phyloP scores from a whole-genome alignment of 208 protist species.

The Trypanosoma boissoni region DNA sequence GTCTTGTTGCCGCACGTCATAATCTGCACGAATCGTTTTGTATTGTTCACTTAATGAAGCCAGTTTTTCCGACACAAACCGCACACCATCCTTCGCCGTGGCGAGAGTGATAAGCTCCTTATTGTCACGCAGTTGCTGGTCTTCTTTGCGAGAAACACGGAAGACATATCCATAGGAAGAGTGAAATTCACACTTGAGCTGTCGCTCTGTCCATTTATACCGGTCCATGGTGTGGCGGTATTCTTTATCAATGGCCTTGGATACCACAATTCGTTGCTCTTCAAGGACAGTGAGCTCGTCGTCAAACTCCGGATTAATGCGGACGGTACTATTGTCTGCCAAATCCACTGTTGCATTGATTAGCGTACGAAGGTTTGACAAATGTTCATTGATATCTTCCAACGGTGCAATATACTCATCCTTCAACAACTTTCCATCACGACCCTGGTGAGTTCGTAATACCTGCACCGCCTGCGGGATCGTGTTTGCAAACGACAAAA shows the following conservation, averaged over 20 bases:
- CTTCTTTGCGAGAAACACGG: slow-evolving; percentile 89
- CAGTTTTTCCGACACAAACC: slow-evolving; percentile 90
- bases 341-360: slow-evolving; percentile 85
- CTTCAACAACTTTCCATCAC: slow-evolving; percentile 68
- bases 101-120: slow-evolving; percentile 72
- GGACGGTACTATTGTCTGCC: slow-evolving; percentile 56
- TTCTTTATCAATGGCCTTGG: slow-evolving; percentile 77
- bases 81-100: slow-evolving; percentile 94
- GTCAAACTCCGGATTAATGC: slow-evolving; percentile 94
- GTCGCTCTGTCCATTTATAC: slow-evolving; percentile 86
- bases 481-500: slow-evolving; percentile 82
- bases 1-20: slow-evolving; percentile 73
- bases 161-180: slow-evolving; percentile 88
- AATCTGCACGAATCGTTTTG: slow-evolving; percentile 60
- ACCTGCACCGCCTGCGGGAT: slow-evolving; percentile 61
- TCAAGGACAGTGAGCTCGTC: slow-evolving; percentile 89
- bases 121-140: slow-evolving; percentile 81
- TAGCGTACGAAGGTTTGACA: slow-evolving; percentile 75
- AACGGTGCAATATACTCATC: slow-evolving; percentile 85
- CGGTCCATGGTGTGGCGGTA: slow-evolving; percentile 51
- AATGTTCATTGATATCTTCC: slow-evolving; percentile 82
- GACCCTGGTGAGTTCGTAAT: slow-evolving; percentile 58
- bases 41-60: slow-evolving; percentile 83
- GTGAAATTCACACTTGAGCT: slow-evolving; percentile 92
- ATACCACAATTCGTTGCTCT: slow-evolving; percentile 51